Conservation (phyloP, 169 alveolate genomes). For the Plasmodium sp. region DNA sequence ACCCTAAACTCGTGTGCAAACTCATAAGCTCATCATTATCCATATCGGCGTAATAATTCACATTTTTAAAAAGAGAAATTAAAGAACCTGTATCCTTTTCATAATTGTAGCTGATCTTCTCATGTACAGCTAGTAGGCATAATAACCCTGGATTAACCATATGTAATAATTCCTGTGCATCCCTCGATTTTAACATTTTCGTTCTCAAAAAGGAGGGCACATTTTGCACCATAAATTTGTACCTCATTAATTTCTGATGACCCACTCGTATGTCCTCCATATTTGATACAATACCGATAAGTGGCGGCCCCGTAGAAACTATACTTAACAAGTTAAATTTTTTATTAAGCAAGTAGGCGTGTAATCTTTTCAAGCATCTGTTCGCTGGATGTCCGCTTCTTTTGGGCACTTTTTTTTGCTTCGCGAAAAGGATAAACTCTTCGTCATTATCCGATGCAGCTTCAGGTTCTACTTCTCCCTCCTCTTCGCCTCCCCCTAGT, state of each 20-base stretch:
- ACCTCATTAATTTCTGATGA: slow-evolving; percentile 28
- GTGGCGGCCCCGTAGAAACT: slow-evolving; percentile 47
- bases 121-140: slow-evolving; percentile 41
- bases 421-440: neutral
- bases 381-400: neutral
- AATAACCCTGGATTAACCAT: slow-evolving; percentile 24
- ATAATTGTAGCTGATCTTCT: slow-evolving; percentile 33
- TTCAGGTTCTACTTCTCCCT: neutral
- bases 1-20: slow-evolving; percentile 31
- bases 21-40: slow-evolving; percentile 65
- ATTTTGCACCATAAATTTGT: neutral
- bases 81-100: slow-evolving; percentile 33
- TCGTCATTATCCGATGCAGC: neutral
- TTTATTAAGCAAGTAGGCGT: slow-evolving; percentile 35
- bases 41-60: slow-evolving; percentile 57
- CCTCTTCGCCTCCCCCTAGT: neutral
- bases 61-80: slow-evolving; percentile 23
- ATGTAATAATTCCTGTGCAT: slow-evolving; percentile 43
- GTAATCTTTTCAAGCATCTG: slow-evolving; percentile 33
- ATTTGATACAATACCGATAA: slow-evolving; percentile 19
- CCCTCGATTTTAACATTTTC: slow-evolving; percentile 31
- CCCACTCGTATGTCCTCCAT: slow-evolving; percentile 68
- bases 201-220: slow-evolving; percentile 10
- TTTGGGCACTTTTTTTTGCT: neutral
- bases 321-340: slow-evolving; percentile 19